Percentiles rank a stretch among this genome's conserved stretches.
phyloP scores from a whole-genome alignment of 2,329 filamentous ascomycete genomes.

The Hansfordia pulvinata region DNA sequence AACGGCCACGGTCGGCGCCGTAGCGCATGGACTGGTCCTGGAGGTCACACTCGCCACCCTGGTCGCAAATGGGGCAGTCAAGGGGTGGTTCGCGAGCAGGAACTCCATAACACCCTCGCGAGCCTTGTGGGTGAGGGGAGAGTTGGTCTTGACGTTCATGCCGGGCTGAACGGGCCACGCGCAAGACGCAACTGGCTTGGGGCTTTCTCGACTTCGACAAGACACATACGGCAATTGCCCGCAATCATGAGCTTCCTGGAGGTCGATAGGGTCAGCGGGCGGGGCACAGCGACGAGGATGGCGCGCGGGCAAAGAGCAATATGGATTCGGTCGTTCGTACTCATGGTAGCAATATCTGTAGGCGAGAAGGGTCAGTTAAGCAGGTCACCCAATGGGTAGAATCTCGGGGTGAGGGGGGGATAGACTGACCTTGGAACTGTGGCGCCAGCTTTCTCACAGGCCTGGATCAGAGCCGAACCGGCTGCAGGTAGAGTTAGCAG shows the following conservation, averaged over 20 bases:
- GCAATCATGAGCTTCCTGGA: slow-evolving; percentile 92
- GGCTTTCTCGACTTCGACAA: slow-evolving; percentile 92
- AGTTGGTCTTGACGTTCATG: slow-evolving; percentile 99
- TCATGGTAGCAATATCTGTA: slow-evolving; percentile 96
- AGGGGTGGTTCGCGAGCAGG: slow-evolving; percentile 91
- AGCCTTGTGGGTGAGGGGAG: slow-evolving; percentile 90
- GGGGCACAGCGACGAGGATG: too few relatives aligned
- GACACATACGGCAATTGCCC: slow-evolving; percentile 98
- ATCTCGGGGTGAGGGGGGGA: slow-evolving; percentile 2
- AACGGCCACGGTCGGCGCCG: slow-evolving; percentile 86
- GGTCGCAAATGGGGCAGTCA: slow-evolving; percentile 95
- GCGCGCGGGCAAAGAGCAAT: too few relatives aligned
- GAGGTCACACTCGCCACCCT: slow-evolving; percentile 96
- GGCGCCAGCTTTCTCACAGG: slow-evolving; percentile 92
- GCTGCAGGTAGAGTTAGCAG: slow-evolving; percentile 43
- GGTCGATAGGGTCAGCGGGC: slow-evolving; percentile 8
- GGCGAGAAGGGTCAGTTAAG: slow-evolving; percentile 15
- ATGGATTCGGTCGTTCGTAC: slow-evolving; percentile 39
- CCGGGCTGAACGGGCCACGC: slow-evolving; percentile 97
- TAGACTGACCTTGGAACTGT: slow-evolving; percentile 65
- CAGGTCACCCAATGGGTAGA: slow-evolving; percentile 5
- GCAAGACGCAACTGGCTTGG: slow-evolving; percentile 95
- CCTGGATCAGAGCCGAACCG: slow-evolving; percentile 93
- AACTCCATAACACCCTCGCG: slow-evolving; percentile 99
- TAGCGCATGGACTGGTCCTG: slow-evolving; percentile 99